These are phyloP conservation scores for Elsinoe ampelina DNA, from an alignment of 2,329 filamentous ascomycete species.

Conservation along the genomic window DNA sequence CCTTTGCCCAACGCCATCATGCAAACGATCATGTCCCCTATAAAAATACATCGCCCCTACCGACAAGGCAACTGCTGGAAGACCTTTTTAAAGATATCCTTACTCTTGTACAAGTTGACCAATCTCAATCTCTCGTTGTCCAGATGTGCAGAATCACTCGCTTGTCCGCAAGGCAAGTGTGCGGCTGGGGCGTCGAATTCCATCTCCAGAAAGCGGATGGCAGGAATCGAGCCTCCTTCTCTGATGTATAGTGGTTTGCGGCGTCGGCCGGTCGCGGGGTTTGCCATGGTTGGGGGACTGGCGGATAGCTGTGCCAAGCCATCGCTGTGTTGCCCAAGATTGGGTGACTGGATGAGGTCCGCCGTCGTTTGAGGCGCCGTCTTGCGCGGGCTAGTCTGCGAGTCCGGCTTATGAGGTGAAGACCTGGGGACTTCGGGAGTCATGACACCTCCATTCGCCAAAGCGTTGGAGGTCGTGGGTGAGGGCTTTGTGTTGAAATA, in stretches of 20 bases:
- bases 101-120: conserved; percentile 78
- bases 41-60: neutral
- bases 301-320: neutral
- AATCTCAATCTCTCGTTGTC: conserved; percentile 90
- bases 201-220: conserved; percentile 88
- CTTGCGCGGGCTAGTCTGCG: neutral
- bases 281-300: neutral
- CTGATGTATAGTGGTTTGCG: conserved; percentile 78
- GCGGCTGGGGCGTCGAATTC: conserved; percentile 86
- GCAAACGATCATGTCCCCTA: neutral
- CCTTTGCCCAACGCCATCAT: neutral
- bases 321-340: neutral
- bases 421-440: conserved; percentile 20
- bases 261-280: conserved; percentile 3
- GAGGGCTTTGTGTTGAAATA: conserved; percentile 28
- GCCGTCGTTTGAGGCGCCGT: neutral
- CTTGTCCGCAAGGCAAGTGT: conserved; percentile 87
- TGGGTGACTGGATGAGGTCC: neutral
- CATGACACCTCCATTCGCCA: conserved; percentile 37
- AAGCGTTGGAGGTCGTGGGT: conserved; percentile 43
- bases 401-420: neutral
- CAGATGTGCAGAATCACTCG: conserved; percentile 86
- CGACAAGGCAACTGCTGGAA: conserved; percentile 55
- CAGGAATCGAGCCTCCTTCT: conserved; percentile 90
- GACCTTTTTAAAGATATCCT: conserved; percentile 81